Base-by-base conservation (phyloP, 2,329 filamentous ascomycete species). In the Scedosporium boydii region DNA sequence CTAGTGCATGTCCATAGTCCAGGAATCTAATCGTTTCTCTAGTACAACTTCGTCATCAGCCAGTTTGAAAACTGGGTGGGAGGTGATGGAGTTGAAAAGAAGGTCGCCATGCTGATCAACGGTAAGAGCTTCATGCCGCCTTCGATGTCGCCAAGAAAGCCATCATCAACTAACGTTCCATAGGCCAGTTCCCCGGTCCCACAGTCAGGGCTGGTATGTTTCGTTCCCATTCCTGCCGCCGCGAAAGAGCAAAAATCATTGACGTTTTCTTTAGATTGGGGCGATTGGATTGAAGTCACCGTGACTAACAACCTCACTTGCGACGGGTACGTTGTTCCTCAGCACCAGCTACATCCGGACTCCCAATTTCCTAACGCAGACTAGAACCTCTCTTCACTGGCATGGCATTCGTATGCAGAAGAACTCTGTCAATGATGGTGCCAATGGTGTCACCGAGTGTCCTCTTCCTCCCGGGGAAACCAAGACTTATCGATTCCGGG, bases 261-360 rank as follows among this genome's bases (percentile, higher is more conserved):
- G 79, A 62, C 60, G 6, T 27, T 7, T 14, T 2, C 23, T 42
- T 3, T 38, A 63, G 64, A 82, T 62, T 82, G 80, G 78, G 81
- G 80, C 34, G 80, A 83, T 64, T 71, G 65, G 6, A 72, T 82
- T 41, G 73, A 87, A 58, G 80, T 90, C 59, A 84, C 83, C 26
- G 82, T 90, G 63, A 79, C 83, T 72, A 91, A 91, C 71, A 78
- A 82, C n/a, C 79, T 90, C 1, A 78, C 77, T 14, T 72, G 69
- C 38, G 77, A 76, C 65, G 73, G 72, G 72, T 75, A 63, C 51
- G 70, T 63, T n/a, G 34, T 21, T 6, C 18, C n/a, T 34, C 3
- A 41, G 9, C 4, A 10, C 2, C 14, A 16, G 46, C 3, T 6
- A 3, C 4, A 9, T 3, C 41, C 23, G 9, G 38, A 4, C 14